A percentile compares a stretch with the other conserved stretches of the same genome.
Evolutionary conservation across 345 rosid genomes (phyloP).

Genomic region (Hibiscus tridactylites): DNA sequence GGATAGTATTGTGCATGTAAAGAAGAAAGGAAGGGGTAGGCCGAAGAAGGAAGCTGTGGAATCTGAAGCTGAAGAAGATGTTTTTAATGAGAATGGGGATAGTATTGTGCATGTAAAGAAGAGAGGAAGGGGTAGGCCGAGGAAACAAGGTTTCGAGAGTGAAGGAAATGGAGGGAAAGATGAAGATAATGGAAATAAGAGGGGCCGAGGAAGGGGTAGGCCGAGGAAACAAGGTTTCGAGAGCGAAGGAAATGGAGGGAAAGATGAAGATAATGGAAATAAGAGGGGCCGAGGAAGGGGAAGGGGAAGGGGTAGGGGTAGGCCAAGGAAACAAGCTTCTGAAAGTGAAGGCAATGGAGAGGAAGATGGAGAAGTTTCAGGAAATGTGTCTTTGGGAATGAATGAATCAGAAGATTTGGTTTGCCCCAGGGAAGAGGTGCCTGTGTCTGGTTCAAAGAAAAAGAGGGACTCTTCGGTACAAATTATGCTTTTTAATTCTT

Average conservation of each 20-base stretch:
- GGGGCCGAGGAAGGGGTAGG: constrained; percentile 5
- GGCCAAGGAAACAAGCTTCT: not conserved
- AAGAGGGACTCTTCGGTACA: not conserved
- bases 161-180: not conserved
- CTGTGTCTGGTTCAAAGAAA: not conserved
- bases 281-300: not conserved
- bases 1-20: not conserved
- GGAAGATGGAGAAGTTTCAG: not conserved
- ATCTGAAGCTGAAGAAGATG: too few relatives aligned
- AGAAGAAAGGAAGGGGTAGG: not conserved
- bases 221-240: not conserved
- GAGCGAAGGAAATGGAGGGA: not conserved
- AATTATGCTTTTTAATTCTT: not conserved
- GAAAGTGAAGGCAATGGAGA: not conserved
- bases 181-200: not conserved
- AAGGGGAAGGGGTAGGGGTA: too few relatives aligned
- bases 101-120: too few relatives aligned
- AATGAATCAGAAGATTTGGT: not conserved
- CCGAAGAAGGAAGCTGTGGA: too few relatives aligned
- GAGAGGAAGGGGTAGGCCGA: not conserved
- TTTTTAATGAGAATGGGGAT: too few relatives aligned
- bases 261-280: not conserved
- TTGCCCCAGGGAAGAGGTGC: not conserved
- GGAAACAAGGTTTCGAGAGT: not conserved
- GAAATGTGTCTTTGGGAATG: too few relatives aligned